These are phyloP conservation scores for Emergomyces orientalis DNA, from an alignment of 2,329 filamentous ascomycete genomes.

Conservation along the genomic window DNA sequence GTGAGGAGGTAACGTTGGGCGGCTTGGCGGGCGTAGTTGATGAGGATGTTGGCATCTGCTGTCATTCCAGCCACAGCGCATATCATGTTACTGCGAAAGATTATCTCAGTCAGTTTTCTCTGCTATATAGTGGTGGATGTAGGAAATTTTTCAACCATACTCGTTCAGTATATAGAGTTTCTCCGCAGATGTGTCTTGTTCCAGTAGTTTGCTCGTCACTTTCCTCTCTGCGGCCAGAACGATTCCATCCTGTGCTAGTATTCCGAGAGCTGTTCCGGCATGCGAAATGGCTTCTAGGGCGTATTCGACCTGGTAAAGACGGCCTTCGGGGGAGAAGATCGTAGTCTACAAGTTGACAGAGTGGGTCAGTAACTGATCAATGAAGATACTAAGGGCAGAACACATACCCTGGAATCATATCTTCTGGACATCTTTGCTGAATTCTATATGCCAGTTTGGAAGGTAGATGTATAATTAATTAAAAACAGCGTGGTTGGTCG, in stretches of 20 bases:
- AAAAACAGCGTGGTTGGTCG: background rate
- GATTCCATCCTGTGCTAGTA: constrained; percentile 95
- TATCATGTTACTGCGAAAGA: constrained; percentile 81
- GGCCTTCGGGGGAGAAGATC: constrained; percentile 98
- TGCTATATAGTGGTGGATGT: background rate
- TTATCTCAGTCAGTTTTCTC: background rate
- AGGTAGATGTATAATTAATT: background rate
- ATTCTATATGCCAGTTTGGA: background rate
- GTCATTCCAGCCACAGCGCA: constrained; percentile 99
- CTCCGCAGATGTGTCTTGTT: constrained; percentile 98
- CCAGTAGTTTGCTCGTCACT: constrained; percentile 96
- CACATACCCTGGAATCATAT: constrained; percentile 83
- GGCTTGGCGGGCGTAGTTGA: constrained; percentile 97
- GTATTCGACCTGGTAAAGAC: constrained; percentile 98
- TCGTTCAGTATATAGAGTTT: constrained; percentile 99
- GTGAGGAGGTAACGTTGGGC: constrained; percentile 96
- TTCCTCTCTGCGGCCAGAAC: constrained; percentile 96
- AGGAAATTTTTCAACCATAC: constrained; percentile 45
- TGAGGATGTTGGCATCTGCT: constrained; percentile 98
- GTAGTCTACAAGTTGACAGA: constrained; percentile 59
- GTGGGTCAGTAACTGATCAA: constrained; percentile 17
- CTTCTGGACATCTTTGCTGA: constrained; percentile 71
- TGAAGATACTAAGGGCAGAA: constrained; percentile 12
- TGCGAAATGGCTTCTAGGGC: constrained; percentile 98
- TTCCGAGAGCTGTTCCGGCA: constrained; percentile 90